Base-by-base conservation (phyloP, 257 asterid species). In the Echium plantagineum region DNA sequence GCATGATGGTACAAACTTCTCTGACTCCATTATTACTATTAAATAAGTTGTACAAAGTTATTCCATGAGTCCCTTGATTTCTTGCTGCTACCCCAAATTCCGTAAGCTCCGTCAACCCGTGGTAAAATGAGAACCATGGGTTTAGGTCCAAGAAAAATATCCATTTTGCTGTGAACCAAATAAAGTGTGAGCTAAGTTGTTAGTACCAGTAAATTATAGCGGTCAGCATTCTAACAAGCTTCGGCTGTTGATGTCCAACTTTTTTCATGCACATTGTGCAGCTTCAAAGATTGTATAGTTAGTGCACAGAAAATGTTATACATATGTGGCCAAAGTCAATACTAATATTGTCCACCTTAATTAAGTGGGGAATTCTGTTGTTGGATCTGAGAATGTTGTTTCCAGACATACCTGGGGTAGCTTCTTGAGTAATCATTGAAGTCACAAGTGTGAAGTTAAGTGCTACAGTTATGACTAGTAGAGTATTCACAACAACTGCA, bases 31-130 rank as follows among this genome's bases (percentile, higher is more conserved):
- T 93, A 28, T 68, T 21, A 55, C 80, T 63, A 78, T 86, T 78
- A 38, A 55, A 80, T 68, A 93, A 64, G 79, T 89, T 79, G 69
- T 70, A 81, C 97, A 95, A 89, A 71, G 76, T 69, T 96, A 93
- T 93, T 70, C 99, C 99, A 61, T 60, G 78, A 55, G 87, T 89
- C 71, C 99, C 99, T 42, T 42, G 16, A 0, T 42, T 10, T 13
- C 2, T 17, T 55, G 70, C 80, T 9, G 32, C 60, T 3, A 0
- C 9, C 9, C 70, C 63, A n/a, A 62, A 74, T 5, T 56, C 21
- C 12, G 42, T 19, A 42, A 77, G 56, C 59, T 74, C 83, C 30
- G 71, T 51, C 21, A 77, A 55, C 60, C 77, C 83, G 38, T 75
- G 67, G 42, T 61, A 72, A 19, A 77, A 54, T 6, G 75, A 65